These are phyloP conservation scores for Diaporthe helianthi DNA, from an alignment of 2,329 filamentous ascomycete species.

Conservation along the genomic window DNA sequence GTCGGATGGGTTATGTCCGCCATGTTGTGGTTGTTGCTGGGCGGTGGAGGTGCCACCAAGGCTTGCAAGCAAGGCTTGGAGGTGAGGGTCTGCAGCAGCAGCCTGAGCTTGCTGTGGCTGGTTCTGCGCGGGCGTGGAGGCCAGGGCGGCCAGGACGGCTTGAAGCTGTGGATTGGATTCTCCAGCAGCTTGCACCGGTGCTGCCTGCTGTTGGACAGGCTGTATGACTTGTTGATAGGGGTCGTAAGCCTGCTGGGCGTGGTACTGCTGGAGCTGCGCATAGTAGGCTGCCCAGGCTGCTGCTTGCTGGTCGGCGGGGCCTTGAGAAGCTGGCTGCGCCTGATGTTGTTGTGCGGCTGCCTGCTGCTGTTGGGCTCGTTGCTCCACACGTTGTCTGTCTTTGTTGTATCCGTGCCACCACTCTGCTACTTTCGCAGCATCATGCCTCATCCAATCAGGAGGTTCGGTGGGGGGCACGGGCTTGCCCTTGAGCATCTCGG, in stretches of 20 bases:
- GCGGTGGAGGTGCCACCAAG: conserved; percentile 39
- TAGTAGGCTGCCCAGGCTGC: conserved; percentile 50
- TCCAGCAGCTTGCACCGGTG: conserved; percentile 36
- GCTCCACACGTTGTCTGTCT: conserved; percentile 41
- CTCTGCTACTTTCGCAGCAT: conserved; percentile 55
- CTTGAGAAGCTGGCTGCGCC: conserved; percentile 34
- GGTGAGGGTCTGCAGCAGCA: conserved; percentile 44
- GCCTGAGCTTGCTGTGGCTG: conserved; percentile 34
- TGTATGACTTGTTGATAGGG: conserved; percentile 40
- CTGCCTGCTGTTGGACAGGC: conserved; percentile 34
- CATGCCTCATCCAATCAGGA: conserved; percentile 58
- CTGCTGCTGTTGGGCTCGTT: conserved; percentile 34
- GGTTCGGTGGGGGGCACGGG: conserved; percentile 59
- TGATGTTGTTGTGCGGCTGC: conserved; percentile 27
- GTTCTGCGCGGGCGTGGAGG: conserved; percentile 38
- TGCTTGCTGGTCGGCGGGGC: conserved; percentile 40
- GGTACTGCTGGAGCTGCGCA: conserved; percentile 44
- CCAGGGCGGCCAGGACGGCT: conserved; percentile 40
- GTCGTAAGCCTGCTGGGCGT: conserved; percentile 36
- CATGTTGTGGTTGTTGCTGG: conserved; percentile 38
- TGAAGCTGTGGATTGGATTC: conserved; percentile 39
- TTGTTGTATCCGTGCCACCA: conserved; percentile 59
- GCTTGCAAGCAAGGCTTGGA: conserved; percentile 53
- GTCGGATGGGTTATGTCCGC: conserved; percentile 45
- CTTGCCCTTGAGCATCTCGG: conserved; percentile 51